phyloP scores from a whole-genome alignment of 495 filamentous ascomycete species.

The Durotheca rogersii region DNA sequence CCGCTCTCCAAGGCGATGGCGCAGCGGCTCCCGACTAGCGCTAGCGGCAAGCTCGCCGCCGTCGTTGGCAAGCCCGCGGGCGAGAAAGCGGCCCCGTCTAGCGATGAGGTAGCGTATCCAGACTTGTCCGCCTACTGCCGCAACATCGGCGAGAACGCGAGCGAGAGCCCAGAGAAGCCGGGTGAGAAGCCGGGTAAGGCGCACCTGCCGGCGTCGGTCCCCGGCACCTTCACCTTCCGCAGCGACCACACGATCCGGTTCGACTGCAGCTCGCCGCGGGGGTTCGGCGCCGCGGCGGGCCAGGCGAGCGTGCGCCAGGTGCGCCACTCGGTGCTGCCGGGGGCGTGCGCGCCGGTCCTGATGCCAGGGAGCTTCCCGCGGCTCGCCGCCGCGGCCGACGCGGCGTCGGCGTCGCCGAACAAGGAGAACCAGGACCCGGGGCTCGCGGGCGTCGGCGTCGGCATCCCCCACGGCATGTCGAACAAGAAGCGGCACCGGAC shows the following conservation, averaged over 20 bases:
- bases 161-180: too few relatives aligned
- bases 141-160: slow-evolving; percentile 27
- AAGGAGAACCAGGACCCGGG: slow-evolving; percentile 51
- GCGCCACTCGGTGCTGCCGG: slow-evolving; percentile 51
- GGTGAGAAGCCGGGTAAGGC: slow-evolving; percentile 33
- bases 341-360: too few relatives aligned
- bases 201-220: slow-evolving; percentile 37
- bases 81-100: slow-evolving; percentile 10
- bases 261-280: slow-evolving; percentile 39
- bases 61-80: slow-evolving; percentile 10
- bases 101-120: slow-evolving; percentile 45
- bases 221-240: slow-evolving; percentile 61
- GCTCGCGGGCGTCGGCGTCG: slow-evolving; percentile 28
- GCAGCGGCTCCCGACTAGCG: too few relatives aligned
- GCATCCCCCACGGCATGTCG: slow-evolving; percentile 65
- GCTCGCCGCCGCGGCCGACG: slow-evolving; percentile 3
- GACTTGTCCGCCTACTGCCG: slow-evolving; percentile 45
- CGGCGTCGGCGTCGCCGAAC: slow-evolving; percentile 41
- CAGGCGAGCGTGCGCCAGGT: slow-evolving; percentile 60
- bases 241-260: slow-evolving; percentile 59
- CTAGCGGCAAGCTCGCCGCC: too few relatives aligned
- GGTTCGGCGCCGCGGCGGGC: slow-evolving; percentile 51
- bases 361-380: slow-evolving; percentile 56
- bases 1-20: slow-evolving; percentile 41
- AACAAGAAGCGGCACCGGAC: slow-evolving; percentile 72